These are phyloP conservation scores for Eucalyptus regnans DNA, from an alignment of 345 rosid species.

Conservation along the genomic window DNA sequence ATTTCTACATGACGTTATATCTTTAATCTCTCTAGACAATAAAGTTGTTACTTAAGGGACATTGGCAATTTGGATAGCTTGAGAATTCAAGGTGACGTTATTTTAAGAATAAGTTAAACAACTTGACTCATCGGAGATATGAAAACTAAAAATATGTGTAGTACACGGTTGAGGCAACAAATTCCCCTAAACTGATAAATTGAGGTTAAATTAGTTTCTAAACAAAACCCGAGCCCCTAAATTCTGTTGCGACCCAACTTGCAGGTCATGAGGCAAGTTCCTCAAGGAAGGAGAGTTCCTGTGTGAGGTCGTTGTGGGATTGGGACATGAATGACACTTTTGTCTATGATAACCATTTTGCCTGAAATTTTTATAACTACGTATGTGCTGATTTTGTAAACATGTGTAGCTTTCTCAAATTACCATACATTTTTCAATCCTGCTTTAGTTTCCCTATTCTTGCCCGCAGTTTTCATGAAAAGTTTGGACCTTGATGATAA, in stretches of 20 bases:
- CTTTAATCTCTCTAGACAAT: background rate
- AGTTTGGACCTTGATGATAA: too few species aligned
- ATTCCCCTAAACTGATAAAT: too few species aligned
- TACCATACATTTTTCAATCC: too few species aligned
- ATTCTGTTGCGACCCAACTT: background rate
- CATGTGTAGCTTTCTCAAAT: fast-evolving
- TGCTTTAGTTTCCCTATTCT: too few species aligned
- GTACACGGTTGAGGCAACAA: too few species aligned
- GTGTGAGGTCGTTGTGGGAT: background rate
- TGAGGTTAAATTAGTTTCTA: background rate
- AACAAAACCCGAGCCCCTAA: background rate
- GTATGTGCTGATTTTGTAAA: background rate
- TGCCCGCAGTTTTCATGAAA: too few species aligned
- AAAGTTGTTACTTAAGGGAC: too few species aligned
- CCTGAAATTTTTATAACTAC: background rate
- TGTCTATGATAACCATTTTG: background rate
- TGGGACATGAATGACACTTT: background rate
- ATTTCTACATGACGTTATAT: too few species aligned
- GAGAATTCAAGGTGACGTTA: background rate
- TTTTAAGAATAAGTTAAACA: background rate
- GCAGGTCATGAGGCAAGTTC: background rate
- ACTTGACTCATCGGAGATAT: background rate
- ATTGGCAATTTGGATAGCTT: fast-evolving
- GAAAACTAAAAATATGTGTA: background rate
- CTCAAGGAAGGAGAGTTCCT: background rate